These are phyloP conservation scores for Ganoderma boninense DNA, from an alignment of 1,284 basidiomycete genomes.

Conservation along the genomic window DNA sequence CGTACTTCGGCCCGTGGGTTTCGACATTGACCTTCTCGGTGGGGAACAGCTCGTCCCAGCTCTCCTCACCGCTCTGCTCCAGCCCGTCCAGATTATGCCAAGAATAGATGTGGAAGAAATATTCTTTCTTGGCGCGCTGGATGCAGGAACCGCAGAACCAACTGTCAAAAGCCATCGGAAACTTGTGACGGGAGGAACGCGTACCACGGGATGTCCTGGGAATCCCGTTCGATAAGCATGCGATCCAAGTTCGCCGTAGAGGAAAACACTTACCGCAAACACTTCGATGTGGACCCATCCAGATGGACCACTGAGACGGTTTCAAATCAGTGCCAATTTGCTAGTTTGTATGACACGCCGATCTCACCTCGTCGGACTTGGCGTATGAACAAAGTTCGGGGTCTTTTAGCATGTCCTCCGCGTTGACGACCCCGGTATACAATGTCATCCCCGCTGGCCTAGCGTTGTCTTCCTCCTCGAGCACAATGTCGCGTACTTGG, in stretches of 20 bases:
- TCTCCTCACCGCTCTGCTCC: slow-evolving; percentile 30
- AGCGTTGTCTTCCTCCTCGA: slow-evolving; percentile 29
- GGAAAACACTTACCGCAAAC: slow-evolving; percentile 32
- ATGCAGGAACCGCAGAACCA: background rate
- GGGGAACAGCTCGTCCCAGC: slow-evolving; percentile 34
- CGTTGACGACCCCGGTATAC: slow-evolving; percentile 33
- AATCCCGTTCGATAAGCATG: slow-evolving; percentile 12
- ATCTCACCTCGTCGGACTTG: slow-evolving; percentile 30
- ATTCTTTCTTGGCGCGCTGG: slow-evolving; percentile 34
- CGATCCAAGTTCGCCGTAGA: background rate
- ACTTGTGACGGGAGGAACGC: slow-evolving; percentile 12
- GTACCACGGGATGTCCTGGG: slow-evolving; percentile 38
- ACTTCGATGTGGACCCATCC: slow-evolving; percentile 36
- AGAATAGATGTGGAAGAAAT: slow-evolving; percentile 34
- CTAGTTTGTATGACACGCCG: background rate
- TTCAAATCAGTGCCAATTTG: background rate
- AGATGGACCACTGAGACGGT: slow-evolving; percentile 33
- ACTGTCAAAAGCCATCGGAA: background rate
- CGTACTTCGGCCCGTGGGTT: slow-evolving; percentile 29
- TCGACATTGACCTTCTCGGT: slow-evolving; percentile 26
- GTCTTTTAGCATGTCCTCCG: slow-evolving; percentile 34
- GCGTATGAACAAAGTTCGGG: slow-evolving; percentile 28
- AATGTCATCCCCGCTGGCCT: slow-evolving; percentile 29
- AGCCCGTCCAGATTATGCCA: slow-evolving; percentile 28
- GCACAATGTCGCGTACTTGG: slow-evolving; percentile 40